Conservation (phyloP, 2,329 filamentous ascomycete species). For the Colletotrichum incanum region DNA sequence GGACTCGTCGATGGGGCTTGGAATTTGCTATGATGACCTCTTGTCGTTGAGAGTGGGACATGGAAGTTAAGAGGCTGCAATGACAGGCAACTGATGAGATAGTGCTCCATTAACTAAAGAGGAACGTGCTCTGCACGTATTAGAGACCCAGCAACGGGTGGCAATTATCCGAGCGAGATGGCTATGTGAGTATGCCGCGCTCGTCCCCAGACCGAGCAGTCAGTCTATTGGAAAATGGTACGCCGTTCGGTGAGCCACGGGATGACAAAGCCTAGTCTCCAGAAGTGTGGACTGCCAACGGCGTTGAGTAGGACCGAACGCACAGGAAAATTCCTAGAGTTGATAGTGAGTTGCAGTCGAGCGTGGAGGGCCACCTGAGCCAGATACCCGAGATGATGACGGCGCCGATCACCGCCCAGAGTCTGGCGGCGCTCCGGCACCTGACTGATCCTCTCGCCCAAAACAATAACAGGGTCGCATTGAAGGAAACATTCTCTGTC, state of each 20-base stretch:
- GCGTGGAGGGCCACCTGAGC: conserved; percentile 40
- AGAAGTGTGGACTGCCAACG: conserved; percentile 13
- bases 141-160: conserved; percentile 4
- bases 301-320: conserved; percentile 38
- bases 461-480: conserved; percentile 41
- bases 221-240: conserved; percentile 28
- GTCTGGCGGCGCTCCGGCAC: conserved; percentile 40
- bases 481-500: conserved; percentile 29
- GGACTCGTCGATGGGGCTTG: conserved; percentile 32
- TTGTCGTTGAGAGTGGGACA: conserved; percentile 40
- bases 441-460: conserved; percentile 35
- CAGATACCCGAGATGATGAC: conserved; percentile 46
- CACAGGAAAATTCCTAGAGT: conserved; percentile 37
- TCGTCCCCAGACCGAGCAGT: conserved; percentile 36
- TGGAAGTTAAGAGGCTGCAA: conserved; percentile 16
- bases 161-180: neutral
- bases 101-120: conserved; percentile 15
- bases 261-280: conserved; percentile 8
- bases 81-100: conserved; percentile 23
- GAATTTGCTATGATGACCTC: conserved; percentile 30
- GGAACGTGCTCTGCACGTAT: conserved; percentile 26
- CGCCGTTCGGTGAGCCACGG: conserved; percentile 14
- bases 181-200: conserved; percentile 17
- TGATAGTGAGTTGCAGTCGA: conserved; percentile 32
- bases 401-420: conserved; percentile 42